These are phyloP conservation scores for Pseudovirgaria hyperparasitica DNA, from an alignment of 2,329 filamentous ascomycete genomes.

Conservation along the genomic window DNA sequence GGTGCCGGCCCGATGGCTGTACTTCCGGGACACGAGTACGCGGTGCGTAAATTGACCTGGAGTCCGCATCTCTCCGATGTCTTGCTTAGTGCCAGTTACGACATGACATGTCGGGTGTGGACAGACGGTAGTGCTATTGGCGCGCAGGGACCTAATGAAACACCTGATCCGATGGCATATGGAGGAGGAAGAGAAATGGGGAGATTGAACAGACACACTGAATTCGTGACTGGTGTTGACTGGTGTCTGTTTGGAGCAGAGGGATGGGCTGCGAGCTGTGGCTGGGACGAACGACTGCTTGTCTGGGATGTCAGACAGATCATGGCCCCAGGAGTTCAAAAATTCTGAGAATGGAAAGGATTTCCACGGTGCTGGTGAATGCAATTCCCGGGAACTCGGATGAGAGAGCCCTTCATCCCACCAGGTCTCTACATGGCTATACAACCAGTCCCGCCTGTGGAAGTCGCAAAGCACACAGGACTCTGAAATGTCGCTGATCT, in stretches of 20 bases:
- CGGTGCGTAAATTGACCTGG: slow-evolving; percentile 76
- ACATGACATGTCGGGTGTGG: slow-evolving; percentile 96
- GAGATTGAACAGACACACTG: slow-evolving; percentile 83
- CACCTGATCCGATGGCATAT: slow-evolving; percentile 24
- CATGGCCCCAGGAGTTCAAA: too few species aligned
- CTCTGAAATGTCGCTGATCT: too few species aligned
- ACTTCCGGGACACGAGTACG: slow-evolving; percentile 81
- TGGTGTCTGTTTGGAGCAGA: slow-evolving; percentile 96
- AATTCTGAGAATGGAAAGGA: too few species aligned
- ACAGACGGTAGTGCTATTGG: slow-evolving; percentile 57
- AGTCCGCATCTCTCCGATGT: slow-evolving; percentile 87
- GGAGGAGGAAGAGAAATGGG: slow-evolving; percentile 60
- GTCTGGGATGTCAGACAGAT: slow-evolving; percentile 77
- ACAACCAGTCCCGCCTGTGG: too few species aligned
- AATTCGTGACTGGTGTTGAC: slow-evolving; percentile 92
- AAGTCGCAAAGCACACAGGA: too few species aligned
- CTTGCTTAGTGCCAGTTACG: slow-evolving; percentile 80
- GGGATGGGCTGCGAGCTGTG: slow-evolving; percentile 88
- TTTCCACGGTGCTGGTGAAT: too few species aligned
- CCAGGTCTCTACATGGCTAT: too few species aligned
- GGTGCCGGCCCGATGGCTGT: slow-evolving; percentile 57
- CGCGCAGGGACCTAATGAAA: slow-evolving; percentile 19
- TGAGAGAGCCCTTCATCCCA: too few species aligned
- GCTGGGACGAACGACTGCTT: slow-evolving; percentile 85
- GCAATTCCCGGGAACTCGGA: too few species aligned